Evolutionary conservation across 192 early-diverging fungal genomes (phyloP).

Genomic region (Rhizoclosmatium sp.): DNA sequence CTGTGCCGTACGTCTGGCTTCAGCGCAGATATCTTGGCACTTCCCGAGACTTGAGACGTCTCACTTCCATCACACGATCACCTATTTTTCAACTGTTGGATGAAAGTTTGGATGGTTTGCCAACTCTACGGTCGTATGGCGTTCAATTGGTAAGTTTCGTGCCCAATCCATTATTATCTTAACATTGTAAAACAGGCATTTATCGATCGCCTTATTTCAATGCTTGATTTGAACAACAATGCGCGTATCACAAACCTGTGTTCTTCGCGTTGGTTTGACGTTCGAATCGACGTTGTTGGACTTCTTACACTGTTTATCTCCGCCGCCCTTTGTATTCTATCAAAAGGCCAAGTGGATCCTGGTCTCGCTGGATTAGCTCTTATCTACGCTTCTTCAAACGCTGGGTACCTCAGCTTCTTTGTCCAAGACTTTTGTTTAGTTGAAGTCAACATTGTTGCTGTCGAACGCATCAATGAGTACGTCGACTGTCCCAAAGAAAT

Average conservation of each 20-base stretch:
- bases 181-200: constrained; percentile 61
- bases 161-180: background rate
- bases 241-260: constrained; percentile 77
- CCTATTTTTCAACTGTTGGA: constrained; percentile 71
- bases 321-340: constrained; percentile 67
- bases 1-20: constrained; percentile 29
- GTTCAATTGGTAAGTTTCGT: constrained; percentile 59
- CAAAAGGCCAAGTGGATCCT: constrained; percentile 24
- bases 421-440: constrained; percentile 35
- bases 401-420: constrained; percentile 30
- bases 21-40: constrained; percentile 70
- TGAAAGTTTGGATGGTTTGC: constrained; percentile 80
- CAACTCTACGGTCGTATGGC: constrained; percentile 86
- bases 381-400: constrained; percentile 29
- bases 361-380: constrained; percentile 28
- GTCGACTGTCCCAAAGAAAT: constrained; percentile 32
- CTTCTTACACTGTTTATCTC: constrained; percentile 73
- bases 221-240: constrained; percentile 77
- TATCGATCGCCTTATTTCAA: constrained; percentile 64
- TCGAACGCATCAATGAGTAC: constrained; percentile 37
- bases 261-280: constrained; percentile 71
- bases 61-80: constrained; percentile 77
- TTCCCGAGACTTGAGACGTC: constrained; percentile 86
- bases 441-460: constrained; percentile 38
- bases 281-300: constrained; percentile 84